Evolutionary conservation across 805 yeast genomes (phyloP).

Genomic region (Debaryomyces prosopidis): DNA sequence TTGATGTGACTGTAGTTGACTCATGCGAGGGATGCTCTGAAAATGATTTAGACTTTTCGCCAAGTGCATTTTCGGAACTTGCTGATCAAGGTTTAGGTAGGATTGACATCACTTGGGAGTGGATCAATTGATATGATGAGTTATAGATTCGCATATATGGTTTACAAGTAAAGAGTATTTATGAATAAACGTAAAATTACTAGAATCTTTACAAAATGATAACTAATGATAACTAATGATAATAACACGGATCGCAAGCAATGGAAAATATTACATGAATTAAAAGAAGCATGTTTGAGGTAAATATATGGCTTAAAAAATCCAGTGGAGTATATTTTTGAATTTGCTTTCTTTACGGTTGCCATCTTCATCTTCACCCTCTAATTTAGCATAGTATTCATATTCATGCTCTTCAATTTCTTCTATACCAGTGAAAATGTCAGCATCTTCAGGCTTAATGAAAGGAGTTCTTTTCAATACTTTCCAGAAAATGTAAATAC

Average conservation of each 20-base stretch:
- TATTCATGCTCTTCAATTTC: slow-evolving; percentile 54
- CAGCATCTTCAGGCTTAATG: slow-evolving; percentile 47
- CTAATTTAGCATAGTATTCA: slow-evolving; percentile 35
- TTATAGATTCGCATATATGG: background rate
- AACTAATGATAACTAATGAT: too few relatives aligned
- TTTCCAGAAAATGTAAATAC: slow-evolving; percentile 37
- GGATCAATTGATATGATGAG: slow-evolving; percentile 14
- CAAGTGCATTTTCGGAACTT: slow-evolving; percentile 53
- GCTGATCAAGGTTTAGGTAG: slow-evolving; percentile 56
- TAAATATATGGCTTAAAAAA: slow-evolving; percentile 11
- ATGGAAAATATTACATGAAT: too few relatives aligned
- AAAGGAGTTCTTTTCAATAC: slow-evolving; percentile 35
- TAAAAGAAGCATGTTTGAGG: too few relatives aligned
- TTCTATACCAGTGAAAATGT: slow-evolving; percentile 43
- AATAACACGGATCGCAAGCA: too few relatives aligned
- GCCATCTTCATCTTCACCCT: slow-evolving; percentile 21
- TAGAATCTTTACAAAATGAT: too few relatives aligned
- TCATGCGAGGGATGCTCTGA: slow-evolving; percentile 55
- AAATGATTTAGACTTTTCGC: slow-evolving; percentile 59
- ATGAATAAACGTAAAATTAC: too few relatives aligned
- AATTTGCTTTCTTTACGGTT: slow-evolving; percentile 7
- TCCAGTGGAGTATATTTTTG: slow-evolving; percentile 17
- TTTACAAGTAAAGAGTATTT: background rate
- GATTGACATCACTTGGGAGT: slow-evolving; percentile 54
- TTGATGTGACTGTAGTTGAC: slow-evolving; percentile 58